Base-by-base conservation (phyloP, 176 grass and related monocot species). In the Bonia amplexicaulis region DNA sequence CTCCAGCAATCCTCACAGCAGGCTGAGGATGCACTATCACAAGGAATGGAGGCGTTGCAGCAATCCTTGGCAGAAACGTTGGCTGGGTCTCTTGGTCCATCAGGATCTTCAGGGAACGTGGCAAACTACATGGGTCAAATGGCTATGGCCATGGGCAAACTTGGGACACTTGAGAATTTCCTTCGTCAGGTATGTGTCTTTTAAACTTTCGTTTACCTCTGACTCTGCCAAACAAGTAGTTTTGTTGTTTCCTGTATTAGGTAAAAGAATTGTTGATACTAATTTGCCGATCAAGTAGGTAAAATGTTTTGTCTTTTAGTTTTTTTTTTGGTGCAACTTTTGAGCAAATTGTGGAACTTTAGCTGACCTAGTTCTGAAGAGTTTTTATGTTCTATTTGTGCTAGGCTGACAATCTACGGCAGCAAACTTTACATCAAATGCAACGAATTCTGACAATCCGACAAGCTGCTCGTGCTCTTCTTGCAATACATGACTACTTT, bases 121-220 rank as follows among this genome's bases (percentile, higher is more conserved):
- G 95, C 95, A 71, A 97, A 97, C 76, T 97, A 97, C 83, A 97
- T 97, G 95, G 95, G 95, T 55, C 95, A 97, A 88, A 97, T 97
- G 95, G 95, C 95, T 84, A 97, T 97, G 95, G 92, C 95, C 73
- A 97, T 97, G 95, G 95, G 95, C 16, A 94, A 97, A 88, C 95
- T 97, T 40, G 95, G 95, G 29, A 97, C 92, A n/a, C 89, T 97
- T 0, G 95, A 97, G 66, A 97, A 94, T 85, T 97, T 97, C 88
- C 92, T 97, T 78, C 88, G 92, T 14, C 92, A 97, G 95, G 95
- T 95, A 88, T 29, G n/a, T 29, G 1, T 53, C 44, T 35, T 77
- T 60, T 3, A 27, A 82, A 85, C 35, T 63, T 90, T 66, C 12
- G 85, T 40, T 46, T 72, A 66, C 7, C 20, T 53, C 40, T 7